These are phyloP conservation scores for Harringtonia aguacate DNA, from an alignment of 2,329 filamentous ascomycete species.

Conservation along the genomic window DNA sequence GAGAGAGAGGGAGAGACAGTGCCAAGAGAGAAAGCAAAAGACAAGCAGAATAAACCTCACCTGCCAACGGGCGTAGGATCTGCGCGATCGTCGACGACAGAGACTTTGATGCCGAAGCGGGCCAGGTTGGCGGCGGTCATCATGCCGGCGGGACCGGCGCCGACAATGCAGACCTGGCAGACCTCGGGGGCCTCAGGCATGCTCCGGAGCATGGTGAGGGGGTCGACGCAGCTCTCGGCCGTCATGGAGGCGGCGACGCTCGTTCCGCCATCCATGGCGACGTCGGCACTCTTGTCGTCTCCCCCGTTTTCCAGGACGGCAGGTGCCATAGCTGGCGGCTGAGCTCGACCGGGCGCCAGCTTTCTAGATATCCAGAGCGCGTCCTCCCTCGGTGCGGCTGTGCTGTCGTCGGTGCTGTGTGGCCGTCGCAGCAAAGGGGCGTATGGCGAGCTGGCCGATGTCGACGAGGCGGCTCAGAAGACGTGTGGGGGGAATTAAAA, in stretches of 20 bases:
- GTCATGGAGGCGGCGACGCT: slow-evolving; percentile 19
- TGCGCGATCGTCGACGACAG: slow-evolving; percentile 46
- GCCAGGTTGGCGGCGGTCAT: slow-evolving; percentile 36
- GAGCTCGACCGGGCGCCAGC: slow-evolving; percentile 3
- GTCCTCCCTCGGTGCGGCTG: neutral
- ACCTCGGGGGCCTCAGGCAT: slow-evolving; percentile 12
- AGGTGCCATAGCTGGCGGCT: slow-evolving; percentile 21
- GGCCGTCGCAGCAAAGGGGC: no score
- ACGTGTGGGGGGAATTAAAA: neutral
- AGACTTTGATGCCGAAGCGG: slow-evolving; percentile 46
- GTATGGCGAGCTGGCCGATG: no score
- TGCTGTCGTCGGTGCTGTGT: neutral
- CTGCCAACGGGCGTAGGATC: slow-evolving; percentile 39
- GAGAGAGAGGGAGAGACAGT: neutral
- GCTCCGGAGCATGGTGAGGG: slow-evolving; percentile 36
- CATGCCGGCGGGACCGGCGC: slow-evolving; percentile 44
- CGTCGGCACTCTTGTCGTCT: slow-evolving; percentile 19
- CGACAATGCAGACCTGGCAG: slow-evolving; percentile 34
- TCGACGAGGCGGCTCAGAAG: neutral
- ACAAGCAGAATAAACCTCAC: slow-evolving; percentile 12
- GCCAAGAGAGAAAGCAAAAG: neutral
- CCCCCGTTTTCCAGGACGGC: slow-evolving; percentile 23
- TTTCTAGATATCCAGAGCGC: neutral
- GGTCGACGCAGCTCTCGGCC: slow-evolving; percentile 26
- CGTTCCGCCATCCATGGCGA: slow-evolving; percentile 15